Percentiles rank a stretch among this genome's conserved stretches.
These are phyloP conservation scores for Pseudogymnoascus sp. DNA, from an alignment of 2,329 filamentous ascomycete genomes.

Conservation along the genomic window DNA sequence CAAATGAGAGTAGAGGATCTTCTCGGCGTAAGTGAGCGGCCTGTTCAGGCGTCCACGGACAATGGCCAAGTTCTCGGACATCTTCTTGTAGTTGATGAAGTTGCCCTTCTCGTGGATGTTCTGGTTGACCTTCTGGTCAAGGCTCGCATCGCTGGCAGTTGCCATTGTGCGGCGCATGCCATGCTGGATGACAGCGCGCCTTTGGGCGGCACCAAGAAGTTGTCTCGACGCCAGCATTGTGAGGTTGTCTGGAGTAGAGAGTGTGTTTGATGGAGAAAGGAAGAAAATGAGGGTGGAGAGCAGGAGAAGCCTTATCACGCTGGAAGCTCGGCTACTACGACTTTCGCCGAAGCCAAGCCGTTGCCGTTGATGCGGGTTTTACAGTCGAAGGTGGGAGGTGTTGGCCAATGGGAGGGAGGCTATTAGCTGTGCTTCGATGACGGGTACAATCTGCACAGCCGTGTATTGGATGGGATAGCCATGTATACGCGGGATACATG, in stretches of 20 bases:
- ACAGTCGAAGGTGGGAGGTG: not conserved
- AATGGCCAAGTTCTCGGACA: constrained; percentile 92
- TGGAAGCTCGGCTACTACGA: constrained; percentile 9
- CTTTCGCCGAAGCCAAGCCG: constrained; percentile 8
- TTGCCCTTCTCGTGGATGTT: constrained; percentile 93
- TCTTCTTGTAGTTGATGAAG: constrained; percentile 99
- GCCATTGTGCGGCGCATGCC: constrained; percentile 64
- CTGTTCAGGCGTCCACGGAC: constrained; percentile 85
- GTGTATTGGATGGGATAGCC: not conserved
- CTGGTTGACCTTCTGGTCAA: constrained; percentile 95
- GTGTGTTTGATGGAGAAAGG: constrained; percentile 13
- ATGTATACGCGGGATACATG: not conserved
- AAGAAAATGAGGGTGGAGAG: constrained; percentile 8
- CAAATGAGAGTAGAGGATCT: constrained; percentile 97
- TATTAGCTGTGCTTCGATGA: constrained; percentile 7
- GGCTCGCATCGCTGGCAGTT: constrained; percentile 74
- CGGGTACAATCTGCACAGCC: not conserved
- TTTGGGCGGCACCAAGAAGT: constrained; percentile 58
- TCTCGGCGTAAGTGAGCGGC: constrained; percentile 92
- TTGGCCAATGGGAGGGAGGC: not conserved
- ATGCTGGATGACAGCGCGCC: constrained; percentile 51
- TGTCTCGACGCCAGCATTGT: constrained; percentile 66
- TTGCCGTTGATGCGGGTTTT: constrained; percentile 10
- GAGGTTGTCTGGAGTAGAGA: constrained; percentile 20
- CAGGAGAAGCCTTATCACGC: constrained; percentile 8